phyloP scores from a whole-genome alignment of 2,329 filamentous ascomycete genomes.

The Ambrosiella cleistominuta region DNA sequence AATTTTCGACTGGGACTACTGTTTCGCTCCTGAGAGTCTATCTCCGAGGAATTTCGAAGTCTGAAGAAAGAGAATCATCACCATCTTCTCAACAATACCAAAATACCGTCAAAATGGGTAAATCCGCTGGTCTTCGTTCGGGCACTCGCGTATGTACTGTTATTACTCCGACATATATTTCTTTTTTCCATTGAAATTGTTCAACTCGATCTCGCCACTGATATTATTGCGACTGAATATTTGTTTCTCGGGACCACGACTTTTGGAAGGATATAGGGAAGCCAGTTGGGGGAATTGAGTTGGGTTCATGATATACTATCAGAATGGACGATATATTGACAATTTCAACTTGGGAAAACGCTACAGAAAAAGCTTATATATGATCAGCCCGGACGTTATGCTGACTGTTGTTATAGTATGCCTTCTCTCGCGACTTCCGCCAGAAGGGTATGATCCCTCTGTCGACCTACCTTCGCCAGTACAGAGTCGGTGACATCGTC shows the following conservation, averaged over 20 bases:
- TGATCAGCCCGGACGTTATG: constrained; percentile 8
- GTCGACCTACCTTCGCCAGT: constrained; percentile 85
- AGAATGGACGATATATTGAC: not conserved
- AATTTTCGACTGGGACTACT: constrained; percentile 11
- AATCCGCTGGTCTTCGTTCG: constrained; percentile 71
- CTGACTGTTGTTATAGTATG: constrained; percentile 37
- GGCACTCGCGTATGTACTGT: constrained; percentile 57
- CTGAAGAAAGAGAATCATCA: constrained; percentile 11
- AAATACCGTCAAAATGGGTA: constrained; percentile 51
- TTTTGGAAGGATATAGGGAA: not conserved
- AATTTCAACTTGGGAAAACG: not conserved
- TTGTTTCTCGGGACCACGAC: not conserved
- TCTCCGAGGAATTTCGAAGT: constrained; percentile 11
- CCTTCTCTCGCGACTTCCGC: constrained; percentile 89
- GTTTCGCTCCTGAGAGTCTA: constrained; percentile 11
- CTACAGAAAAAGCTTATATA: not conserved
- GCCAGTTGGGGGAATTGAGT: not conserved
- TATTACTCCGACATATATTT: constrained; percentile 5
- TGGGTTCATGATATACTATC: too few relatives aligned
- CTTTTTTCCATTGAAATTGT: constrained; percentile 4
- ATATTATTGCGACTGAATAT: not conserved
- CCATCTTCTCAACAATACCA: constrained; percentile 12
- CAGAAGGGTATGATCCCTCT: constrained; percentile 87
- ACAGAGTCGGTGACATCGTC: constrained; percentile 97
- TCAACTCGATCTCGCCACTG: not conserved